Conservation (phyloP, 345 rosid species). For the Salix caprea region DNA sequence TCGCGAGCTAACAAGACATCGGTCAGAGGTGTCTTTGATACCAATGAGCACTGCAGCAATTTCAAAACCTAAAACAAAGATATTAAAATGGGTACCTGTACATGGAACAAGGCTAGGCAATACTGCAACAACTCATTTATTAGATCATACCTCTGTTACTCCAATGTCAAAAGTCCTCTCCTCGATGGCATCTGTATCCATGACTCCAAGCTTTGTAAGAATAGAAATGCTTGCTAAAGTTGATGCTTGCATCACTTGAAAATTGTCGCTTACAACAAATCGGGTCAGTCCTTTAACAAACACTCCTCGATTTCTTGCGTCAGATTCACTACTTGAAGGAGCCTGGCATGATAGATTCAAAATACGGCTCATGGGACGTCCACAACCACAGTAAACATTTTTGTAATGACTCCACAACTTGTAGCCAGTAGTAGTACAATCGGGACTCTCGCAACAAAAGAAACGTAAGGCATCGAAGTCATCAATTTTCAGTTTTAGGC, state of each 20-base stretch:
- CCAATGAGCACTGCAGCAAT: conserved; percentile 13
- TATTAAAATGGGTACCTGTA: background rate
- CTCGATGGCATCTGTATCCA: conserved; percentile 2
- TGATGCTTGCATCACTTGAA: conserved; percentile 12
- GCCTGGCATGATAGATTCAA: background rate
- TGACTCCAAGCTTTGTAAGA: conserved; percentile 13
- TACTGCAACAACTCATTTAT: background rate
- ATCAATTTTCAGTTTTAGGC: conserved; percentile 16
- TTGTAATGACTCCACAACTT: background rate
- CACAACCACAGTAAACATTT: conserved; percentile 2
- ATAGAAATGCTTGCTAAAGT: background rate
- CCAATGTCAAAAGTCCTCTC: conserved; percentile 1
- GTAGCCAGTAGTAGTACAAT: fast-evolving
- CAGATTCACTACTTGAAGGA: background rate
- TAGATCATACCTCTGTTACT: conserved; percentile 9
- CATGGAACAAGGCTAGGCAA: too few species aligned
- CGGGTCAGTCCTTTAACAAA: conserved; percentile 13
- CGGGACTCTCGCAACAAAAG: background rate
- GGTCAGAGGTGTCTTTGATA: conserved; percentile 16
- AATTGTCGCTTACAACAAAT: conserved; percentile 11
- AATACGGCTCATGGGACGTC: background rate
- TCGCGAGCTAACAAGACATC: conserved; percentile 10
- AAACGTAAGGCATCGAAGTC: background rate
- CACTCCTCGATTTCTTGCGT: background rate
- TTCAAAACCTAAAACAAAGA: conserved; percentile 20